A percentile compares a stretch with the other conserved stretches of the same genome.
Evolutionary conservation across 495 filamentous ascomycete species (phyloP).

Genomic region (Rhypophila decipiens): DNA sequence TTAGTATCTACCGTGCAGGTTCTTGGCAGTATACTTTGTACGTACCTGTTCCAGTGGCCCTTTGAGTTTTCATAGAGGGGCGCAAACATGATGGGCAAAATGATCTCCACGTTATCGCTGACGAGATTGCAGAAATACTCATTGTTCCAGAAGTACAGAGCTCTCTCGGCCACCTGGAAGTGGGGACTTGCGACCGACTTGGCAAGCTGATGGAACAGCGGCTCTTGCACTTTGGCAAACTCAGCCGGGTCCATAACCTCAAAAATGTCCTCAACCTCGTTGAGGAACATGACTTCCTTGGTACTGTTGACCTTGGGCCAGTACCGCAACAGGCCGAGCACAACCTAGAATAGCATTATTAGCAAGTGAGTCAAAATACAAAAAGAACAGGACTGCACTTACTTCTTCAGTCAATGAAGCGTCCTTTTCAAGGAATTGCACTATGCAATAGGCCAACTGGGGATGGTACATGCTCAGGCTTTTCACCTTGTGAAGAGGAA

Average conservation of each 20-base stretch:
- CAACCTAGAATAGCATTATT: slow-evolving; percentile 57
- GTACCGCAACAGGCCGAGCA: slow-evolving; percentile 88
- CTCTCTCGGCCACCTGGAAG: slow-evolving; percentile 97
- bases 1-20: neutral
- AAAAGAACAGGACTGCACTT: slow-evolving; percentile 10
- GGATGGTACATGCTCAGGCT: slow-evolving; percentile 99
- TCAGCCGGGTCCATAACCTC: slow-evolving; percentile 99
- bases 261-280: slow-evolving; percentile 99
- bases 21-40: neutral
- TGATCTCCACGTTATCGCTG: slow-evolving; percentile 97
- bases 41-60: slow-evolving; percentile 97
- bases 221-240: slow-evolving; percentile 97
- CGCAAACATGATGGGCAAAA: slow-evolving; percentile 98
- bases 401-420: slow-evolving; percentile 95
- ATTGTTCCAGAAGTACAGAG: slow-evolving; percentile 99
- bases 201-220: slow-evolving; percentile 91
- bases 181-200: slow-evolving; percentile 98
- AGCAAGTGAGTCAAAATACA: neutral
- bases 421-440: slow-evolving; percentile 98
- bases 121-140: slow-evolving; percentile 99
- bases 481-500: slow-evolving; percentile 96
- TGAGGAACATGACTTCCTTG: slow-evolving; percentile 99
- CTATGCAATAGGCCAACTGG: slow-evolving; percentile 97
- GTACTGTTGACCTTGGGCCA: slow-evolving; percentile 99
- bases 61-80: slow-evolving; percentile 99